Evolutionary conservation across 345 rosid species (phyloP).

Genomic region (Trapa bicornis): DNA sequence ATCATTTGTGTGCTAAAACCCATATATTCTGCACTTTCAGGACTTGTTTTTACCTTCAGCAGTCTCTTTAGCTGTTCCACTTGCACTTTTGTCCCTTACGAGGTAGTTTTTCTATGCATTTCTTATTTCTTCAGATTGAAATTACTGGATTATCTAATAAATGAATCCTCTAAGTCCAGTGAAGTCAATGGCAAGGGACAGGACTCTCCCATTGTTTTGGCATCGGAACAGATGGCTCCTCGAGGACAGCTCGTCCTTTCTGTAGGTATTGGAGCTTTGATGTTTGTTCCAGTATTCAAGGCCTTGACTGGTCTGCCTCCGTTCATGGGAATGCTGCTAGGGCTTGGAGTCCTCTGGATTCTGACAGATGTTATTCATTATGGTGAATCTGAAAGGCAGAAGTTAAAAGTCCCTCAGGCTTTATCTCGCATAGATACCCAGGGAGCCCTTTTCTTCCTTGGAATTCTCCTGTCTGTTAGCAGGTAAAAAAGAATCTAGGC

Average conservation of each 20-base stretch:
- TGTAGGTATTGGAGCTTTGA: conserved; percentile 77
- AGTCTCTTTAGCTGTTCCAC: conserved; percentile 73
- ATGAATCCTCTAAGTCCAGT: conserved; percentile 22
- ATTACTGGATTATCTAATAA: not conserved
- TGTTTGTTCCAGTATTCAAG: conserved; percentile 88
- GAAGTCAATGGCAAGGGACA: conserved; percentile 82
- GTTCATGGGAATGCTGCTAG: conserved; percentile 82
- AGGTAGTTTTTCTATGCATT: conserved; percentile 42
- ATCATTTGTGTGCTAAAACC: not conserved
- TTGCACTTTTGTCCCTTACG: conserved; percentile 76
- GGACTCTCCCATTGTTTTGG: conserved; percentile 44
- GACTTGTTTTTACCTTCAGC: conserved; percentile 57
- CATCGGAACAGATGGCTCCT: conserved; percentile 89
- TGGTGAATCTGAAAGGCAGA: conserved; percentile 86
- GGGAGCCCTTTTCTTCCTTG: conserved; percentile 89
- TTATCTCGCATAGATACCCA: conserved; percentile 87
- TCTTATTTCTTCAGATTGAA: conserved; percentile 2
- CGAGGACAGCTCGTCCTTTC: conserved; percentile 76
- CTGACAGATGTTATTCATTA: conserved; percentile 91
- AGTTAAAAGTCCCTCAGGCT: conserved; percentile 90
- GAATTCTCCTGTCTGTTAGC: conserved; percentile 84
- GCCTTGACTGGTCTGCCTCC: conserved; percentile 95
- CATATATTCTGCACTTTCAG: conserved; percentile 25
- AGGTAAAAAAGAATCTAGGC: conserved; percentile 28
- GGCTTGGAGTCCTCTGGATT: conserved; percentile 97